These are phyloP conservation scores for Xylaria telfairii DNA, from an alignment of 495 filamentous ascomycete species.

Conservation along the genomic window DNA sequence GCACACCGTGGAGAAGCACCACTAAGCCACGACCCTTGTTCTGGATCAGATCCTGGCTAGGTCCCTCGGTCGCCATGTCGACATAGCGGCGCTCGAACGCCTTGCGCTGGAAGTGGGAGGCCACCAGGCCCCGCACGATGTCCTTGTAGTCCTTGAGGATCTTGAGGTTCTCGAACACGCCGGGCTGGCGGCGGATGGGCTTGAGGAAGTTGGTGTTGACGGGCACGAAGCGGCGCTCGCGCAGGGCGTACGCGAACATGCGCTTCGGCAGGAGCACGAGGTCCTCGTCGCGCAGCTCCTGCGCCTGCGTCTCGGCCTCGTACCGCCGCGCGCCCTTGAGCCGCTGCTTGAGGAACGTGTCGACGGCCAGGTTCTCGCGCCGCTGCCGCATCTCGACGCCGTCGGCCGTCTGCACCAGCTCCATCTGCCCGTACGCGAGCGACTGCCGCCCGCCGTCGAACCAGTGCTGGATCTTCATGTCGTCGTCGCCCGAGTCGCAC, in stretches of 20 bases:
- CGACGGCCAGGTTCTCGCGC: conserved; percentile 38
- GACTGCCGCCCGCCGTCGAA: conserved; percentile 32
- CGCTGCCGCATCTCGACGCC: conserved; percentile 42
- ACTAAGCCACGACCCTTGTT: conserved; percentile 64
- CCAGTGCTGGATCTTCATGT: conserved; percentile 41
- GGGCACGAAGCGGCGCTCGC: conserved; percentile 45
- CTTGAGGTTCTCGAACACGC: conserved; percentile 60
- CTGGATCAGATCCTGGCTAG: conserved; percentile 66
- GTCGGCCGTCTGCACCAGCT: conserved; percentile 38
- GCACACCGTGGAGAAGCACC: conserved; percentile 57
- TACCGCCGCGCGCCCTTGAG: conserved; percentile 32
- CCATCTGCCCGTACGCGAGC: conserved; percentile 33
- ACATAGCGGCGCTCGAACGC: conserved; percentile 58
- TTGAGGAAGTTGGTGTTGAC: conserved; percentile 46
- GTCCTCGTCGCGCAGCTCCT: conserved; percentile 42
- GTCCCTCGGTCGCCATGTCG: conserved; percentile 51
- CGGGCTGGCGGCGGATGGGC: conserved; percentile 50
- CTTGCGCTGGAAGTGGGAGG: conserved; percentile 48
- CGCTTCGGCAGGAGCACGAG: conserved; percentile 46
- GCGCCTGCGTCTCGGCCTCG: conserved; percentile 31
- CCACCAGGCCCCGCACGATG: conserved; percentile 58
- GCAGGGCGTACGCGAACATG: conserved; percentile 47
- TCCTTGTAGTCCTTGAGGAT: conserved; percentile 59
- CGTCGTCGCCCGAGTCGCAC: conserved; percentile 32
- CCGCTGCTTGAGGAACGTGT: conserved; percentile 41